phyloP scores from a whole-genome alignment of 2,329 filamentous ascomycete genomes.

The Didymella lethalis region DNA sequence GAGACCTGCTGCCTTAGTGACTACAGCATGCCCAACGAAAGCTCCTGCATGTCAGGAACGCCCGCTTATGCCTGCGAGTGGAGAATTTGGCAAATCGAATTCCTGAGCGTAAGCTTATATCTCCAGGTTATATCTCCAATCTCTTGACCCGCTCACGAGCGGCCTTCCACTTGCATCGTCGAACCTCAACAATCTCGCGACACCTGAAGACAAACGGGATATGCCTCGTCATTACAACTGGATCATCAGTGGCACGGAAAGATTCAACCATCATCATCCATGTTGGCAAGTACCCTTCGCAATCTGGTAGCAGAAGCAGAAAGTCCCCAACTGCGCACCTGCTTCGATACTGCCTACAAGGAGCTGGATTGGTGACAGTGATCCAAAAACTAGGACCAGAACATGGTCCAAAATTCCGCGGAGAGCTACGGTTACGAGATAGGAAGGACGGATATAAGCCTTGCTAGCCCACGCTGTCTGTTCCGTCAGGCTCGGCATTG shows the following conservation, averaged over 20 bases:
- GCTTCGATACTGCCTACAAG: neutral
- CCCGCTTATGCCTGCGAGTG: neutral
- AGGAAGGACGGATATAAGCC: neutral
- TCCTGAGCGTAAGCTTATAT: neutral
- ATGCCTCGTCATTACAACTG: neutral
- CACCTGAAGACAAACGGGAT: neutral
- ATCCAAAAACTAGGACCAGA: neutral
- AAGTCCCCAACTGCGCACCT: neutral
- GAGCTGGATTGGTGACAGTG: neutral
- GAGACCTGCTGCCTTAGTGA: neutral
- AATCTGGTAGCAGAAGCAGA: neutral
- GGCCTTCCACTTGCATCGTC: neutral
- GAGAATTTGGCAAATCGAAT: neutral
- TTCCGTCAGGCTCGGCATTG: slow-evolving; percentile 15
- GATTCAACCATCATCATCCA: neutral
- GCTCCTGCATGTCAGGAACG: neutral
- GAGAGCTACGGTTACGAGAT: slow-evolving; percentile 1
- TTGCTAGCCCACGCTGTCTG: neutral
- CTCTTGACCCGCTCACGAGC: neutral
- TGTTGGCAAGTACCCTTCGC: neutral
- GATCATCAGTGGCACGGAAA: neutral
- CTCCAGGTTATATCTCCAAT: neutral
- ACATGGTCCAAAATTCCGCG: neutral
- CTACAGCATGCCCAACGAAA: neutral
- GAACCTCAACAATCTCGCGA: neutral